Percentiles rank a stretch among this genome's conserved stretches.
Evolutionary conservation across 176 grass and related monocot genomes (phyloP).

Genomic region (Carex parvula): DNA sequence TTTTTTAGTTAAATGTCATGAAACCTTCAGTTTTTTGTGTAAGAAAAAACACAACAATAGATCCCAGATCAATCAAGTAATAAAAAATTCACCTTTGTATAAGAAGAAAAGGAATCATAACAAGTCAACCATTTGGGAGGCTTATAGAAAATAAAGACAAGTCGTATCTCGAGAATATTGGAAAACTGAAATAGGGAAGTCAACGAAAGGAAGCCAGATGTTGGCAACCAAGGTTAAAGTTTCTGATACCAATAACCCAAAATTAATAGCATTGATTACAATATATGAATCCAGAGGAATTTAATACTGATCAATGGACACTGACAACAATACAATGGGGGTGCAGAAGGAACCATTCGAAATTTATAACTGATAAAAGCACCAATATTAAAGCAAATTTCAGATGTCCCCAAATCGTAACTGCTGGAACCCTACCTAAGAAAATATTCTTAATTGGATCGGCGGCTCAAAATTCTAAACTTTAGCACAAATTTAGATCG

Average conservation of each 20-base stretch:
- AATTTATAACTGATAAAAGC: conserved; percentile 1
- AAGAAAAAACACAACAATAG: not conserved
- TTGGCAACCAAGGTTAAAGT: not conserved
- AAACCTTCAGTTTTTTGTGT: not conserved
- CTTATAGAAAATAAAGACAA: not conserved
- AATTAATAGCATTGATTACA: not conserved
- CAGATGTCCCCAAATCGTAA: conserved; percentile 14
- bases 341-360: not conserved
- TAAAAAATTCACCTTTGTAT: not conserved
- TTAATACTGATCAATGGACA: conserved; percentile 15
- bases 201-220: not conserved
- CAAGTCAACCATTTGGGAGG: conserved; percentile 12
- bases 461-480: not conserved
- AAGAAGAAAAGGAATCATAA: not conserved
- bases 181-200: conserved; percentile 8
- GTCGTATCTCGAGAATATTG: not conserved
- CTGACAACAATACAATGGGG: conserved; percentile 19
- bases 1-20: not conserved
- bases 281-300: not conserved
- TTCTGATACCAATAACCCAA: conserved; percentile 5
- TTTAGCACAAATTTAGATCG: not conserved
- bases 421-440: conserved; percentile 15
- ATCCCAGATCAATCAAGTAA: not conserved
- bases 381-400: not conserved
- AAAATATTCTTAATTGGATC: conserved; percentile 4